Conservation (phyloP, 1,284 basidiomycete genomes). For the Chalciporus piperatoides region DNA sequence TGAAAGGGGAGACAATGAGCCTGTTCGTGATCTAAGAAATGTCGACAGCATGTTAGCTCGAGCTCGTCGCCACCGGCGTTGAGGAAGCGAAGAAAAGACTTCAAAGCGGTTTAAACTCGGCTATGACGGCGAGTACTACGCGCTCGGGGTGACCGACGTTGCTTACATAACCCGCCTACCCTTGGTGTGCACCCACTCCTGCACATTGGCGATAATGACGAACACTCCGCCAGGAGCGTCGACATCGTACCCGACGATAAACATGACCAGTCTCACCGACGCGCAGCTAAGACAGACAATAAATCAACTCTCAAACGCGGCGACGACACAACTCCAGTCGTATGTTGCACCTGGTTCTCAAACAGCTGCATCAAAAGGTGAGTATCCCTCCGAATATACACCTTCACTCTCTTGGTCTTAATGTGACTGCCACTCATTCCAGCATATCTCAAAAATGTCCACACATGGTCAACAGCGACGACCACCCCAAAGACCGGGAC, state of each 20-base stretch:
- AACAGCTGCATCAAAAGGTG: slow-evolving; percentile 43
- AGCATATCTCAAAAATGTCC: slow-evolving; percentile 64
- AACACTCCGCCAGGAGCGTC: slow-evolving; percentile 27
- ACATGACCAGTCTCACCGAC: slow-evolving; percentile 47
- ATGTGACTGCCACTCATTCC: neutral
- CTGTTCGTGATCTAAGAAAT: slow-evolving; percentile 13
- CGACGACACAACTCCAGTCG: slow-evolving; percentile 37
- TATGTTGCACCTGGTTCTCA: slow-evolving; percentile 44
- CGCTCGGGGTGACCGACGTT: neutral
- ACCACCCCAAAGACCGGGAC: slow-evolving; percentile 24
- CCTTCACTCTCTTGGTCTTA: slow-evolving; percentile 11
- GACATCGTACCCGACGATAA: slow-evolving; percentile 33
- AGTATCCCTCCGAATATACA: neutral
- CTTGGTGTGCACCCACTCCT: neutral
- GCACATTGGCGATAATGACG: slow-evolving; percentile 21
- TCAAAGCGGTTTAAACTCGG: neutral
- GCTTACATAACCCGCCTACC: slow-evolving; percentile 29
- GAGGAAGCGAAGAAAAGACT: neutral
- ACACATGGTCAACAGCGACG: slow-evolving; percentile 52
- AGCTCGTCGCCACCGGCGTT: neutral
- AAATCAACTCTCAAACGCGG: slow-evolving; percentile 43
- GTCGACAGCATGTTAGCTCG: slow-evolving; percentile 17
- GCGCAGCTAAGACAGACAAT: slow-evolving; percentile 57
- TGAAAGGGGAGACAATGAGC: neutral
- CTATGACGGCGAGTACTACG: too few species aligned